Conservation (phyloP, 495 filamentous ascomycete genomes). For the Aspergillus carlsbadensis region DNA sequence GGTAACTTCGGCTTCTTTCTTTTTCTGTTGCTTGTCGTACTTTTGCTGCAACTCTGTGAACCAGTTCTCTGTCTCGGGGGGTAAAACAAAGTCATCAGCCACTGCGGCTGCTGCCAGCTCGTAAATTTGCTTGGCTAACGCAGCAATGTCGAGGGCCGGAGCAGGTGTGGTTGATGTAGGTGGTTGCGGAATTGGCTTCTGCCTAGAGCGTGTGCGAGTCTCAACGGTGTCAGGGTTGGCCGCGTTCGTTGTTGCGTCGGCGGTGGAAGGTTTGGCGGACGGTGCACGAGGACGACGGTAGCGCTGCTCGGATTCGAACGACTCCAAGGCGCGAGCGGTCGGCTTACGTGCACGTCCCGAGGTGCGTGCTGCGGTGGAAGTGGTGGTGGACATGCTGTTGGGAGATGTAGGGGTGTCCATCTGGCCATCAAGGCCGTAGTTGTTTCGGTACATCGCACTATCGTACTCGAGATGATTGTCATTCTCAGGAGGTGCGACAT, state of each 20-base stretch:
- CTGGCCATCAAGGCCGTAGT: slow-evolving; percentile 28
- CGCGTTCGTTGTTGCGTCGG: not conserved
- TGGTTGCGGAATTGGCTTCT: slow-evolving; percentile 2
- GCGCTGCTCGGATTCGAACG: slow-evolving; percentile 28
- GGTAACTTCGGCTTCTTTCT: not conserved
- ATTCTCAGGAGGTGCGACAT: slow-evolving; percentile 13
- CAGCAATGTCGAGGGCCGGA: not conserved
- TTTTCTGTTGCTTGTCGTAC: slow-evolving; percentile 14
- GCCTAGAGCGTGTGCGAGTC: not conserved
- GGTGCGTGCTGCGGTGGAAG: slow-evolving; percentile 22
- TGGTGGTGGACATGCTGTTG: slow-evolving; percentile 30
- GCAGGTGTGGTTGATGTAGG: not conserved
- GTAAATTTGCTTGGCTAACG: slow-evolving; percentile 20
- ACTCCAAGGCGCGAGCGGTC: slow-evolving; percentile 40
- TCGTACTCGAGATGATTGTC: slow-evolving; percentile 22
- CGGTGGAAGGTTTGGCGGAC: slow-evolving; percentile 10
- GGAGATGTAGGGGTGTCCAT: slow-evolving; percentile 27
- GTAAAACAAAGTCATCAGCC: slow-evolving; percentile 19
- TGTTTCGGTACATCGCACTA: slow-evolving; percentile 24
- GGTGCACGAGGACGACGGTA: slow-evolving; percentile 20
- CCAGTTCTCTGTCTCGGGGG: slow-evolving; percentile 18
- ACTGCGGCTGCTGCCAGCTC: slow-evolving; percentile 28
- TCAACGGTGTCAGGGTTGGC: not conserved
- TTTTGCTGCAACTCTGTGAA: slow-evolving; percentile 22
- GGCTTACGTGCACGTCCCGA: slow-evolving; percentile 41